These are phyloP conservation scores for Diaporthe velutina DNA, from an alignment of 2,329 filamentous ascomycete species.

Conservation along the genomic window DNA sequence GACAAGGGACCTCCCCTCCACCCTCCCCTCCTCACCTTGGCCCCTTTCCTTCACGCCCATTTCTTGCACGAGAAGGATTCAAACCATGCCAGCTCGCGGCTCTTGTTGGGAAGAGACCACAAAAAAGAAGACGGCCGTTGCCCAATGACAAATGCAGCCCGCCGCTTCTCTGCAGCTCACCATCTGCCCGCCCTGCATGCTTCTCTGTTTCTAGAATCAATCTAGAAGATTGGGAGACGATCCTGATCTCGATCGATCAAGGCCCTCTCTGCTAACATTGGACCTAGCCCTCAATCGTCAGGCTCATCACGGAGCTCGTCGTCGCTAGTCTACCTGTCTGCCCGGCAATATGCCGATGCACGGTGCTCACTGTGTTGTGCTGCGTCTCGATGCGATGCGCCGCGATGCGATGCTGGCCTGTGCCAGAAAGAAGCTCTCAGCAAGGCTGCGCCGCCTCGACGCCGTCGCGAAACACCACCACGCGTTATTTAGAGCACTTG, in stretches of 20 bases:
- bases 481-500: not conserved
- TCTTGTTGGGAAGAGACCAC: not conserved
- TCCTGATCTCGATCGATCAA: conserved; percentile 20
- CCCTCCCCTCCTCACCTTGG: no score
- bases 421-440: not conserved
- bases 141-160: conserved; percentile 29
- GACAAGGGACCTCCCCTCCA: conserved; percentile 12
- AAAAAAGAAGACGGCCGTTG: not conserved
- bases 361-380: not conserved
- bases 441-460: not conserved
- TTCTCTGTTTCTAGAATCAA: conserved; percentile 31
- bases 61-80: conserved; percentile 5
- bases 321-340: not conserved
- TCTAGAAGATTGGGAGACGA: conserved; percentile 31
- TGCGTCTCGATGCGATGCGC: not conserved
- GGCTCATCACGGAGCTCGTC: not conserved
- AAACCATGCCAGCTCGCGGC: not conserved
- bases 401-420: not conserved
- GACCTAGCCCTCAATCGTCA: not conserved
- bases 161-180: conserved; percentile 12
- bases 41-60: not conserved
- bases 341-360: not conserved
- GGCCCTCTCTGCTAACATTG: not conserved
- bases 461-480: conserved; percentile 8
- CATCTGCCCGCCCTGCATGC: conserved; percentile 21